Conservation (phyloP, 2,329 filamentous ascomycete species). For the Pestalotiopsis sp. region DNA sequence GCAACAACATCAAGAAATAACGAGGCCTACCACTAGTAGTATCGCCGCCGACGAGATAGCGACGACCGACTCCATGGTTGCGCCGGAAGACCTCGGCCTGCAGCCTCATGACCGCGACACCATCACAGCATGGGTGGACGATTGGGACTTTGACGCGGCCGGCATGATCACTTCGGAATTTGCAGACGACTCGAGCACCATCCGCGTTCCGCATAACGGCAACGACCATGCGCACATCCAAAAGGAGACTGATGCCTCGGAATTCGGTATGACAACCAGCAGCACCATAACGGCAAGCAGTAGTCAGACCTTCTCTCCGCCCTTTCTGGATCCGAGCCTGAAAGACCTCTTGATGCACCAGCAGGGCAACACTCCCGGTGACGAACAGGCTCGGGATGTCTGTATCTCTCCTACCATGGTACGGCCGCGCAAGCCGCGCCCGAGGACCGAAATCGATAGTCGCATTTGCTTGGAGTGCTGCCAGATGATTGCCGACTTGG, state of each 20-base stretch:
- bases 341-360: not conserved
- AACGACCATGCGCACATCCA: not conserved
- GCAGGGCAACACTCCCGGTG: not conserved
- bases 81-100: not conserved
- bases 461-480: slow-evolving; percentile 14
- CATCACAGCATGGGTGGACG: not conserved
- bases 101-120: not conserved
- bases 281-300: not conserved
- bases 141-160: not conserved
- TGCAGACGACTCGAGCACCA: not conserved
- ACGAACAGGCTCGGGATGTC: not conserved
- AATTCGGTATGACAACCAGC: not conserved
- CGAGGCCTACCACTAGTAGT: not conserved
- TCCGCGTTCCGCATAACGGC: not conserved
- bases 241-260: not conserved
- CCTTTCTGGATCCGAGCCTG: not conserved
- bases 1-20: not conserved
- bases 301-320: not conserved
- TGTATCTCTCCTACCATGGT: not conserved
- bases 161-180: not conserved
- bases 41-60: not conserved
- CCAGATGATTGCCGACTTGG: slow-evolving; percentile 15
- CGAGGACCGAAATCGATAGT: slow-evolving; percentile 11
- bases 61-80: not conserved
- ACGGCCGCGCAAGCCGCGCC: not conserved